A percentile compares a stretch with the other conserved stretches of the same genome.
Conservation (phyloP, 495 filamentous ascomycete species). For the Hypoxylon trugodes region DNA sequence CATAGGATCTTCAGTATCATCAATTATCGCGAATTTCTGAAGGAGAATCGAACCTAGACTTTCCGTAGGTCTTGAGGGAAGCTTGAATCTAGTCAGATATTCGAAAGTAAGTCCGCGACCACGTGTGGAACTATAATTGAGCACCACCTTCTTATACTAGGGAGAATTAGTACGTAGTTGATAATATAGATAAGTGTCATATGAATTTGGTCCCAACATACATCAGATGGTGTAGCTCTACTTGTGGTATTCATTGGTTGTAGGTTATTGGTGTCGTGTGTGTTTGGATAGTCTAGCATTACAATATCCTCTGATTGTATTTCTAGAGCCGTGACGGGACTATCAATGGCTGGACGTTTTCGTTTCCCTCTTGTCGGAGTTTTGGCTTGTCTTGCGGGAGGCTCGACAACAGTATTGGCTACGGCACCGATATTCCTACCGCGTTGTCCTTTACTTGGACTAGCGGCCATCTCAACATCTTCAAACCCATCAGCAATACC, state of each 20-base stretch:
- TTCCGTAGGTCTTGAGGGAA: constrained; percentile 50
- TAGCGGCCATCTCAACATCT: constrained; percentile 57
- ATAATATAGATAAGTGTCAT: background rate
- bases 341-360: constrained; percentile 60
- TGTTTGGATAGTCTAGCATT: constrained; percentile 34
- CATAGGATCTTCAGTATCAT: constrained; percentile 46
- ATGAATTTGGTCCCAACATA: constrained; percentile 28
- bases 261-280: constrained; percentile 14
- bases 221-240: constrained; percentile 45
- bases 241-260: constrained; percentile 21
- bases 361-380: constrained; percentile 60
- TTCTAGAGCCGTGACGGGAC: constrained; percentile 59
- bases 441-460: constrained; percentile 53
- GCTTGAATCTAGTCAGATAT: constrained; percentile 49
- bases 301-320: constrained; percentile 48
- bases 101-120: constrained; percentile 53
- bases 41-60: constrained; percentile 56
- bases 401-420: constrained; percentile 48
- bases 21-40: constrained; percentile 51
- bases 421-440: constrained; percentile 46
- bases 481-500: constrained; percentile 62
- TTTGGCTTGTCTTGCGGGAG: constrained; percentile 35
- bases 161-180: constrained; percentile 10
- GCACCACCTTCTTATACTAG: constrained; percentile 54
- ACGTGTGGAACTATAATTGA: constrained; percentile 51